These are phyloP conservation scores for Vitis riparia DNA, from an alignment of 164 flowering plant genomes.

Conservation along the genomic window DNA sequence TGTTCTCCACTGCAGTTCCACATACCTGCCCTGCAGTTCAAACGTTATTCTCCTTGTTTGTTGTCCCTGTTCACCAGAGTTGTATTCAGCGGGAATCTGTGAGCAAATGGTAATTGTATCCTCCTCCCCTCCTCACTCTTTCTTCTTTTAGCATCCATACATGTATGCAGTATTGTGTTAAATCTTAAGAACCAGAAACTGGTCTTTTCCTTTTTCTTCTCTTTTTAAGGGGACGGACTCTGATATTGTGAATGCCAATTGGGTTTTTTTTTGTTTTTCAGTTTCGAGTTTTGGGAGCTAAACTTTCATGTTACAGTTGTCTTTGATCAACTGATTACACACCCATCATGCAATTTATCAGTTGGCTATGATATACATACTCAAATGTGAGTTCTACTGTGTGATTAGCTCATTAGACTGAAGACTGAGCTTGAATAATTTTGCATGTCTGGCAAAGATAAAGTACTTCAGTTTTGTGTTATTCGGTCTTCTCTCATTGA, in stretches of 20 bases:
- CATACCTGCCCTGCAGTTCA: background rate
- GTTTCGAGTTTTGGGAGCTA: too few relatives aligned
- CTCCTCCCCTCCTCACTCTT: background rate
- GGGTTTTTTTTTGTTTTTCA: background rate
- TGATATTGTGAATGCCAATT: background rate
- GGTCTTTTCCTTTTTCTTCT: too few relatives aligned
- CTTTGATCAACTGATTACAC: too few relatives aligned
- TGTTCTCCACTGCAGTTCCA: background rate
- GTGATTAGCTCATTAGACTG: too few relatives aligned
- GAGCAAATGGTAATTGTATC: background rate
- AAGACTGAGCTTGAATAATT: too few relatives aligned
- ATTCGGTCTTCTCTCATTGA: too few relatives aligned
- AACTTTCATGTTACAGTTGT: too few relatives aligned
- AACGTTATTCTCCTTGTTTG: background rate
- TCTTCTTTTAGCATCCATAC: background rate
- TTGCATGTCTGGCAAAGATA: too few relatives aligned
- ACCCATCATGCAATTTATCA: too few relatives aligned
- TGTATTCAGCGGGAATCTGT: conserved; percentile 1
- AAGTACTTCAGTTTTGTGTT: too few relatives aligned
- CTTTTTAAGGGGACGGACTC: background rate
- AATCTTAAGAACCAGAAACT: background rate
- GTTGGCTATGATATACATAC: too few relatives aligned
- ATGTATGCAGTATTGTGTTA: conserved; percentile 5
- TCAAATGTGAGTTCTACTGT: too few relatives aligned
- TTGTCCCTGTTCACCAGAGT: background rate